Conservation (phyloP, 495 filamentous ascomycete genomes). For the Tuber magnatum region DNA sequence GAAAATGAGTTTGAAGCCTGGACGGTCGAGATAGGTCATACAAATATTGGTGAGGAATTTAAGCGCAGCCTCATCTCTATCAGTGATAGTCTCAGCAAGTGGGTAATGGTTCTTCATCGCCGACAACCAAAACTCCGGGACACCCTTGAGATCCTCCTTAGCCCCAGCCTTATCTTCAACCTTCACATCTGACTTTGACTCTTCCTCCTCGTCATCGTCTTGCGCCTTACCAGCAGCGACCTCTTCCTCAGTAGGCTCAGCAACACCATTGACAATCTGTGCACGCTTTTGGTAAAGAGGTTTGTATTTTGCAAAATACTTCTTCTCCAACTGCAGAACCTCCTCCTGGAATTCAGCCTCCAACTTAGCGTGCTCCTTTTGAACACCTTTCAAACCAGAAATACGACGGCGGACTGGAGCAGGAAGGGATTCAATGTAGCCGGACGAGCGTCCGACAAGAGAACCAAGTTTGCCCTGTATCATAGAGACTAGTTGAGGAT, state of each 20-base stretch:
- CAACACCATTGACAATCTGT: conserved; percentile 79
- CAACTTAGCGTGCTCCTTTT: conserved; percentile 96
- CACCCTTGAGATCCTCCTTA: conserved; percentile 55
- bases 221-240: conserved; percentile 78
- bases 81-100: conserved; percentile 95
- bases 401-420: conserved; percentile 82
- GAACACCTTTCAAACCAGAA: conserved; percentile 89
- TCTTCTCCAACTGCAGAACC: conserved; percentile 95
- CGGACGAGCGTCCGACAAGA: conserved; percentile 89
- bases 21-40: conserved; percentile 97
- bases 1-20: conserved; percentile 96
- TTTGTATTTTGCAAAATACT: conserved; percentile 97
- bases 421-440: conserved; percentile 95
- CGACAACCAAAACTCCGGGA: conserved; percentile 98
- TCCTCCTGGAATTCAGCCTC: conserved; percentile 98
- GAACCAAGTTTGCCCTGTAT: conserved; percentile 92
- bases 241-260: conserved; percentile 79
- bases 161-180: conserved; percentile 50
- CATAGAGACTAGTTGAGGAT: conserved; percentile 88
- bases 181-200: conserved; percentile 48
- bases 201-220: conserved; percentile 58
- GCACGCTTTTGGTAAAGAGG: conserved; percentile 94
- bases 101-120: conserved; percentile 99
- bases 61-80: conserved; percentile 86
- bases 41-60: conserved; percentile 89